Evolutionary conservation across 495 filamentous ascomycete genomes (phyloP).

Genomic region (Hyaloscypha bicolor): DNA sequence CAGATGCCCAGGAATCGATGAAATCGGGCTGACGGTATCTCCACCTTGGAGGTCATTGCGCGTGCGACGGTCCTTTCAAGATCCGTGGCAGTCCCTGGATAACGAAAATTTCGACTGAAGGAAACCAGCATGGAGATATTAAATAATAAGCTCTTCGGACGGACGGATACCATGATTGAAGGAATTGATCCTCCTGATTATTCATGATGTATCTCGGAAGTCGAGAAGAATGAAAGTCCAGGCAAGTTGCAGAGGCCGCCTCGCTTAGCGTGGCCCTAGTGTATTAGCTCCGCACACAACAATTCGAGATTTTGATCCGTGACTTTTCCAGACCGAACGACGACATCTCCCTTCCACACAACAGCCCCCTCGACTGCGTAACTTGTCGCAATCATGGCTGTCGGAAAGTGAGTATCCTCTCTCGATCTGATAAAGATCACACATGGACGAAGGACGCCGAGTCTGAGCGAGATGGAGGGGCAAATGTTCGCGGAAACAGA

Average conservation of each 20-base stretch:
- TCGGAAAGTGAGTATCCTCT: constrained; percentile 75
- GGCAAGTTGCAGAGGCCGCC: neutral
- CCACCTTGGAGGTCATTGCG: too few relatives aligned
- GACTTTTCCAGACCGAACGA: constrained; percentile 9
- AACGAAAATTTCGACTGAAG: too few relatives aligned
- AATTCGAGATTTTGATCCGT: constrained; percentile 12
- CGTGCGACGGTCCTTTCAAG: too few relatives aligned
- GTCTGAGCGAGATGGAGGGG: constrained; percentile 15
- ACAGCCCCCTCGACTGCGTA: constrained; percentile 32
- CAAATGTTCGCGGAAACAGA: constrained; percentile 17
- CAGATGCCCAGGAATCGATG: neutral
- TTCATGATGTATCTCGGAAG: constrained; percentile 1
- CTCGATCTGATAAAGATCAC: constrained; percentile 22
- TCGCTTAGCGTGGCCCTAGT: constrained; percentile 23
- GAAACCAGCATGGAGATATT: too few relatives aligned
- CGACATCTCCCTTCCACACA: constrained; percentile 24
- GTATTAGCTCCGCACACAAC: constrained; percentile 19
- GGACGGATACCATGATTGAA: neutral
- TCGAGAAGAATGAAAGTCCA: neutral
- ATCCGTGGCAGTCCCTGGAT: too few relatives aligned
- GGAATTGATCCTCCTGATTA: neutral
- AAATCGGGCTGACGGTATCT: too few relatives aligned
- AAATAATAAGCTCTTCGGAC: too few relatives aligned
- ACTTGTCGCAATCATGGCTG: constrained; percentile 78
- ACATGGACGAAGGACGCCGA: constrained; percentile 15